phyloP scores from a whole-genome alignment of 208 protist genomes.

The Crithidia acanthocephali region DNA sequence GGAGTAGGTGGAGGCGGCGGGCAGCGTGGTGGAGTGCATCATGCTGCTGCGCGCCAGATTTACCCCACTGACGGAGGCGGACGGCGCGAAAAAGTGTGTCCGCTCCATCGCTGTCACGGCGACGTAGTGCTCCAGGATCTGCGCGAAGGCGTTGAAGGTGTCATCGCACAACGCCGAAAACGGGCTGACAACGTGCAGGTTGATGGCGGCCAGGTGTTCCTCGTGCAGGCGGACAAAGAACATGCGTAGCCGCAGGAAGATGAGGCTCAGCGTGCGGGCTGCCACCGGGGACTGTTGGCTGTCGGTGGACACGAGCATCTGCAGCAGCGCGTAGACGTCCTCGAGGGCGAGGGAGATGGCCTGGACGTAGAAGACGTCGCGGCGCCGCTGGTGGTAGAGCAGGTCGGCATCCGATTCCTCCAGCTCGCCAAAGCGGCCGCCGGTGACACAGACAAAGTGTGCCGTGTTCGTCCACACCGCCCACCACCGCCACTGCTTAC shows the following conservation, averaged over 20 bases:
- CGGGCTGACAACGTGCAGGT: conserved; percentile 19
- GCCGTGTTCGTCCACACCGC: conserved; percentile 37
- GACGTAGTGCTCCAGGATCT: conserved; percentile 38
- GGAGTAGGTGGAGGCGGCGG: neutral
- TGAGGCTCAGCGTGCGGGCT: conserved; percentile 10
- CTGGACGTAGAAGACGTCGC: conserved; percentile 38
- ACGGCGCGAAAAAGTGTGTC: neutral
- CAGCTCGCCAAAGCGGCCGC: conserved; percentile 13
- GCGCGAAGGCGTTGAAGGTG: conserved; percentile 38
- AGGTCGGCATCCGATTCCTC: conserved; percentile 20
- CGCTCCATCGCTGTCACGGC: conserved; percentile 8
- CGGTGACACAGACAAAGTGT: conserved; percentile 27
- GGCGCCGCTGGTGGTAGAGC: conserved; percentile 8
- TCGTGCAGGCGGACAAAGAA: conserved; percentile 33
- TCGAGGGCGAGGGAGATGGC: conserved; percentile 32
- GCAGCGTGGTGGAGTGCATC: neutral
- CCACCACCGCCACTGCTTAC: conserved; percentile 38
- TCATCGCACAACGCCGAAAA: conserved; percentile 30
- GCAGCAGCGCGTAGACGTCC: conserved; percentile 33
- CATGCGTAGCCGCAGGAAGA: conserved; percentile 25
- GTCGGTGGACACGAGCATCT: conserved; percentile 17
- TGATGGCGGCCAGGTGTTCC: conserved; percentile 31
- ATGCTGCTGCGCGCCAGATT: neutral
- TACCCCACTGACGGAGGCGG: neutral
- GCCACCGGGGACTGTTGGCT: neutral